A percentile compares a stretch with the other conserved stretches of the same genome.
Conservation (phyloP, 805 yeast genomes). For the Dipodascus geniculatus region DNA sequence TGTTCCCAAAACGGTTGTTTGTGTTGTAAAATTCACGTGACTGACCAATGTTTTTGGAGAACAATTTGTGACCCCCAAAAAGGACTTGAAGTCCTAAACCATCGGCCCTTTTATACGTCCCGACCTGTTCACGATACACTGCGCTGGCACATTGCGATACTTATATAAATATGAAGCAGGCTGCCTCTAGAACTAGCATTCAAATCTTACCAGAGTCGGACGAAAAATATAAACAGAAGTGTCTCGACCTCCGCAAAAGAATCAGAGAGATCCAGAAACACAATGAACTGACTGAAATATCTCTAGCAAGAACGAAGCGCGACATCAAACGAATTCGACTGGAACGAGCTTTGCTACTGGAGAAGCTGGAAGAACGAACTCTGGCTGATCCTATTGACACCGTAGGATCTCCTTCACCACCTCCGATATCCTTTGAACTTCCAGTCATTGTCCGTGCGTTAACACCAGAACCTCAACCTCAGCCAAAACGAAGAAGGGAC, state of each 20-base stretch:
- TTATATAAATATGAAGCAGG: background rate
- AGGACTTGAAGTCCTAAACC: too few relatives aligned
- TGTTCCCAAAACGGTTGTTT: too few relatives aligned
- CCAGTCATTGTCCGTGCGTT: background rate
- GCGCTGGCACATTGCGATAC: too few relatives aligned
- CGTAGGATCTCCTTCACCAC: slow-evolving; percentile 13
- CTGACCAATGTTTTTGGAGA: too few relatives aligned
- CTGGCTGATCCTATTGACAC: slow-evolving; percentile 17
- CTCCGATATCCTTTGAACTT: background rate
- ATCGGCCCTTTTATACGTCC: too few relatives aligned
- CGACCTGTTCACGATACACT: too few relatives aligned
- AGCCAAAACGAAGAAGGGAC: slow-evolving; percentile 37
- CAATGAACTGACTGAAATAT: slow-evolving; percentile 64
- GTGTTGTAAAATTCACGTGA: too few relatives aligned
- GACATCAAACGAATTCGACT: slow-evolving; percentile 68
- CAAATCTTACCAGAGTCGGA: slow-evolving; percentile 15
- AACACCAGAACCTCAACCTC: background rate
- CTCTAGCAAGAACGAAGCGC: slow-evolving; percentile 64
- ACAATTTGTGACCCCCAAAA: too few relatives aligned
- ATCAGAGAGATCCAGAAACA: slow-evolving; percentile 62
- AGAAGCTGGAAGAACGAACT: slow-evolving; percentile 50
- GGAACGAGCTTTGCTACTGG: slow-evolving; percentile 73
- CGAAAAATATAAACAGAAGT: slow-evolving; percentile 45
- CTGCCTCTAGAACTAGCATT: background rate
- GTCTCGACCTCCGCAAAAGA: slow-evolving; percentile 58